These are phyloP conservation scores for Barbarea vulgaris DNA, from an alignment of 345 rosid genomes.

Conservation along the genomic window DNA sequence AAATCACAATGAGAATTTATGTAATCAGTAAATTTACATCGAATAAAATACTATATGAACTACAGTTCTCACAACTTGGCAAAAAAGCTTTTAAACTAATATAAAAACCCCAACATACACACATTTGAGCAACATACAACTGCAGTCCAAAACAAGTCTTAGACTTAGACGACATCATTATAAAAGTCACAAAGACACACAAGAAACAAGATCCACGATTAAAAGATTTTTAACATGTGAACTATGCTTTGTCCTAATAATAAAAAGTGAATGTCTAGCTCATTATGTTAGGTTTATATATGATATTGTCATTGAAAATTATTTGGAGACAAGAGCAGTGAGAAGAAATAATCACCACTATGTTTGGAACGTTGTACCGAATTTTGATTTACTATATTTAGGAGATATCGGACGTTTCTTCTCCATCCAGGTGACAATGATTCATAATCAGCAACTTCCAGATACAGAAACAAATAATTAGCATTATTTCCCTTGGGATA, in stretches of 20 bases:
- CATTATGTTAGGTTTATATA: background rate
- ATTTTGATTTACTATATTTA: conserved; percentile 63
- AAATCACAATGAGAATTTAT: background rate
- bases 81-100: background rate
- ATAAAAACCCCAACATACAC: background rate
- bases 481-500: conserved; percentile 73
- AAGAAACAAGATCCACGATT: background rate
- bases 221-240: background rate
- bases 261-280: too few relatives aligned
- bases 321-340: background rate
- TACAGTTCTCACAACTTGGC: background rate
- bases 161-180: background rate
- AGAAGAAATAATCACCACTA: conserved; percentile 1
- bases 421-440: conserved; percentile 75
- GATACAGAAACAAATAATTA: conserved; percentile 65
- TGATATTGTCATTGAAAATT: background rate
- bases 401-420: conserved; percentile 62
- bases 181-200: background rate
- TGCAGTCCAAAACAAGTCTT: background rate
- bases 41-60: background rate
- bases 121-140: background rate
- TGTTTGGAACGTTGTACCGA: background rate
- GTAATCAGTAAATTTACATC: background rate
- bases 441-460: conserved; percentile 70
- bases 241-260: too few relatives aligned